A percentile compares a stretch with the other conserved stretches of the same genome.
Evolutionary conservation across 495 filamentous ascomycete species (phyloP).

Genomic region (Aspergillus heteromorphus): DNA sequence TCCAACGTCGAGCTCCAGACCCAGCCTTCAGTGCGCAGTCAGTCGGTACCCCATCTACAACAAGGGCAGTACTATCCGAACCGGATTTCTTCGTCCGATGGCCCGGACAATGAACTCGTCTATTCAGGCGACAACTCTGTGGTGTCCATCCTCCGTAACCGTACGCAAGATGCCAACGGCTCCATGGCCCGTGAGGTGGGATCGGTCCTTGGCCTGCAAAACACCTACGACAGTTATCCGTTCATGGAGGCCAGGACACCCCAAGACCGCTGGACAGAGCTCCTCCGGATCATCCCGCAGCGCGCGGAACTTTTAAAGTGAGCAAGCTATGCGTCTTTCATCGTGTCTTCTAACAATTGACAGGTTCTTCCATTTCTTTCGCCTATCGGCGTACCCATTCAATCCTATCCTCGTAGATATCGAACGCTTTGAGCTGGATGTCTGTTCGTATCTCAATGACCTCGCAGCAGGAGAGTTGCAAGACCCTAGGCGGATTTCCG

Average conservation of each 20-base stretch:
- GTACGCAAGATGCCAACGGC: constrained; percentile 54
- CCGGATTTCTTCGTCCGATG: not conserved
- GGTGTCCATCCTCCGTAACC: constrained; percentile 26
- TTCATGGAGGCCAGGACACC: constrained; percentile 41
- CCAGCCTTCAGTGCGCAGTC: not conserved
- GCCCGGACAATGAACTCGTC: constrained; percentile 23
- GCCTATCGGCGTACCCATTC: constrained; percentile 43
- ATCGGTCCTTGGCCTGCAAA: constrained; percentile 64
- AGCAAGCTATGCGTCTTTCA: not conserved
- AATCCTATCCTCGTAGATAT: constrained; percentile 48
- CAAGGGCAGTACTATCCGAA: not conserved
- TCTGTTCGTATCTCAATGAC: constrained; percentile 41
- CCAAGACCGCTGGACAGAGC: constrained; percentile 23
- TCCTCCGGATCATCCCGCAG: constrained; percentile 26
- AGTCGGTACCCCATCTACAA: not conserved
- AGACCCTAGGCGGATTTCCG: constrained; percentile 16
- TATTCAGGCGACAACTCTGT: constrained; percentile 38
- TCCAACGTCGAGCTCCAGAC: not conserved
- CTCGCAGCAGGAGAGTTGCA: constrained; percentile 24
- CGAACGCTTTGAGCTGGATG: constrained; percentile 41
- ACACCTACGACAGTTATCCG: constrained; percentile 65
- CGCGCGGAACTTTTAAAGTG: constrained; percentile 31
- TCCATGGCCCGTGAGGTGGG: constrained; percentile 28
- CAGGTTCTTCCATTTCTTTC: constrained; percentile 47
- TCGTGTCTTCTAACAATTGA: not conserved